A percentile compares a stretch with the other conserved stretches of the same genome.
These are phyloP conservation scores for Gardenia jasminoides DNA, from an alignment of 257 asterid species.

Conservation along the genomic window DNA sequence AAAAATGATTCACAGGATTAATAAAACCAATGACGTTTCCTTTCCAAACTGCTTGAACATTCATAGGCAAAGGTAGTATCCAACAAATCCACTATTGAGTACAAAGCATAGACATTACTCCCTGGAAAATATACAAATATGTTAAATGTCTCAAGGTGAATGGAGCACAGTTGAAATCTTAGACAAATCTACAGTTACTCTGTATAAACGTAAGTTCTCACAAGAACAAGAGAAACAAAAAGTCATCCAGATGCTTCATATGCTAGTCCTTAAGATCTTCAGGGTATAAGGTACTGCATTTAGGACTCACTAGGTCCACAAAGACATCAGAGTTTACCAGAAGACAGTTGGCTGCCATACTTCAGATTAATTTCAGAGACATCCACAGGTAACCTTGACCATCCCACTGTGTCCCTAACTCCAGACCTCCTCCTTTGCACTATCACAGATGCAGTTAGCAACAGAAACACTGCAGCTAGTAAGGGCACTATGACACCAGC, in stretches of 20 bases:
- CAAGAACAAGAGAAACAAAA: background rate
- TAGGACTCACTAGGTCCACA: background rate
- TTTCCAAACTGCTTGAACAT: background rate
- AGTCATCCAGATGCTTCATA: background rate
- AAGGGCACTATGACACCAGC: conserved; percentile 38
- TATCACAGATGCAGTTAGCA: conserved; percentile 50
- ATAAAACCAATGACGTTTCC: background rate
- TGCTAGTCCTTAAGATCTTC: background rate
- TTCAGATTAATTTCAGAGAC: conserved; percentile 54
- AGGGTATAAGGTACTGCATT: background rate
- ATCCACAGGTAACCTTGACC: conserved; percentile 76
- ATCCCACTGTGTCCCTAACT: conserved; percentile 32
- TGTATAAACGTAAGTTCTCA: background rate
- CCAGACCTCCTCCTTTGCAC: conserved; percentile 50
- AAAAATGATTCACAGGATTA: background rate
- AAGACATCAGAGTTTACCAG: conserved; percentile 41
- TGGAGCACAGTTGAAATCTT: background rate
- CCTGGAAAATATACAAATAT: background rate
- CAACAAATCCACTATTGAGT: background rate
- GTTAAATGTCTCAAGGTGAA: background rate
- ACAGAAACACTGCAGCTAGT: conserved; percentile 54
- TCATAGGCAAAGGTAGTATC: background rate
- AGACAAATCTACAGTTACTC: background rate
- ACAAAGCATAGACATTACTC: background rate
- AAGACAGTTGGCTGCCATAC: conserved; percentile 33